phyloP scores from a whole-genome alignment of 1,284 basidiomycete species.

The Sparassis latifolia region DNA sequence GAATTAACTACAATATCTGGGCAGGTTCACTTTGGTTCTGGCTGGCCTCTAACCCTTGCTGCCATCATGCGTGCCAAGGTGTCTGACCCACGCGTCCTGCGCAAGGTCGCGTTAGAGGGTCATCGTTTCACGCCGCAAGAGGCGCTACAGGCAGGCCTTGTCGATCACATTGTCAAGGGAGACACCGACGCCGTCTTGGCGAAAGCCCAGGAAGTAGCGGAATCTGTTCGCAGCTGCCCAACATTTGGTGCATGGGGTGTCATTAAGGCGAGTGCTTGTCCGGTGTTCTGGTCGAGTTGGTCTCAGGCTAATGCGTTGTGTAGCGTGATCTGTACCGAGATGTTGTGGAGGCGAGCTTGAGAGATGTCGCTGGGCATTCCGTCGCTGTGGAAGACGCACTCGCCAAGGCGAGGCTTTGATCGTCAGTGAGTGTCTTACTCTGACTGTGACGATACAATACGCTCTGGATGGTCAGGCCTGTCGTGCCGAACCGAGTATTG shows the following conservation, averaged over 20 bases:
- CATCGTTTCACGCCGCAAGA: conserved; percentile 77
- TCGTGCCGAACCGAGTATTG: no score
- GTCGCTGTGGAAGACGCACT: conserved; percentile 25
- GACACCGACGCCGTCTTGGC: conserved; percentile 54
- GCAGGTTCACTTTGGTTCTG: conserved; percentile 78
- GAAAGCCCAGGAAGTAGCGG: conserved; percentile 54
- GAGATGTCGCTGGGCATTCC: conserved; percentile 19
- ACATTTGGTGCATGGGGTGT: conserved; percentile 57
- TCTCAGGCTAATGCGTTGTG: background rate
- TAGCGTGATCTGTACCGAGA: conserved; percentile 37
- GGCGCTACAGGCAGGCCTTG: conserved; percentile 58
- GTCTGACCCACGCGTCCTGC: conserved; percentile 50
- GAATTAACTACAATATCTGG: conserved; percentile 5
- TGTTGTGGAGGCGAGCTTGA: conserved; percentile 26
- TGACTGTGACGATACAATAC: no score
- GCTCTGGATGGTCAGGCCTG: no score
- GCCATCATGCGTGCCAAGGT: conserved; percentile 65
- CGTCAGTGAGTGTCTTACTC: no score
- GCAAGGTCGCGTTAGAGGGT: conserved; percentile 80
- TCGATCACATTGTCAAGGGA: conserved; percentile 63
- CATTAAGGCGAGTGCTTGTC: conserved; percentile 40
- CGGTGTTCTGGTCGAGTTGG: background rate
- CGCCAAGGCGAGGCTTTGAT: conserved; percentile 28
- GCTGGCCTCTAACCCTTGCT: conserved; percentile 70
- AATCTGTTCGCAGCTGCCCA: conserved; percentile 41